Conservation (phyloP, 257 asterid species). For the Rubia yunnanensis region DNA sequence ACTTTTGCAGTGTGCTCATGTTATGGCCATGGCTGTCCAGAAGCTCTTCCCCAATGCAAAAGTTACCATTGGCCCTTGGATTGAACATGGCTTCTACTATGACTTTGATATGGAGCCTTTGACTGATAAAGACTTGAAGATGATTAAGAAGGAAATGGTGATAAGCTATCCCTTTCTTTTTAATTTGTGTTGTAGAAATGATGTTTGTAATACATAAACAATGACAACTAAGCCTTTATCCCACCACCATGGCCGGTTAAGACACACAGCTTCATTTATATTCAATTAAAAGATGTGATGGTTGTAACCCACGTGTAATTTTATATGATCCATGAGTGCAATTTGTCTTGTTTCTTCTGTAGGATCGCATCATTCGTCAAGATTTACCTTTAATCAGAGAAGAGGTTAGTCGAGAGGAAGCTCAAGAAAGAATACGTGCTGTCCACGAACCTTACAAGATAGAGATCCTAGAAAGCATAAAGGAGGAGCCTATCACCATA, state of each 20-base stretch:
- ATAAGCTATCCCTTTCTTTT: constrained; percentile 15
- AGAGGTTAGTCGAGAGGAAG: constrained; percentile 86
- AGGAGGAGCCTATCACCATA: constrained; percentile 83
- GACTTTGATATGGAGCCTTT: constrained; percentile 94
- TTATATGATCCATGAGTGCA: constrained; percentile 19
- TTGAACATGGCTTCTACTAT: constrained; percentile 85
- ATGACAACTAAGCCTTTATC: background rate
- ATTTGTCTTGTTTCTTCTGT: constrained; percentile 37
- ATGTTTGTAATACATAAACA: background rate
- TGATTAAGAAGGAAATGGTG: constrained; percentile 95
- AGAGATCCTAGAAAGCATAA: constrained; percentile 76
- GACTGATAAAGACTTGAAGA: constrained; percentile 85
- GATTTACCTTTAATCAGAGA: constrained; percentile 82
- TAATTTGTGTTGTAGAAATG: background rate
- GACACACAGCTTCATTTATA: too few relatives aligned
- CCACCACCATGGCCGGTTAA: background rate
- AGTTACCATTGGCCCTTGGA: constrained; percentile 98
- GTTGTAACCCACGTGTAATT: constrained; percentile 3
- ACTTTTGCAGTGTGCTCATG: constrained; percentile 89
- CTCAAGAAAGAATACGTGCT: constrained; percentile 62
- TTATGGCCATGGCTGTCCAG: constrained; percentile 99
- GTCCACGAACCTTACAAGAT: constrained; percentile 84
- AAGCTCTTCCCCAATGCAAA: constrained; percentile 84
- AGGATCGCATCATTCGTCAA: constrained; percentile 83
- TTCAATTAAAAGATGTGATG: background rate